A percentile compares a stretch with the other conserved stretches of the same genome.
phyloP scores from a whole-genome alignment of 805 yeast genomes.

The Diddensiella transvaalensis region DNA sequence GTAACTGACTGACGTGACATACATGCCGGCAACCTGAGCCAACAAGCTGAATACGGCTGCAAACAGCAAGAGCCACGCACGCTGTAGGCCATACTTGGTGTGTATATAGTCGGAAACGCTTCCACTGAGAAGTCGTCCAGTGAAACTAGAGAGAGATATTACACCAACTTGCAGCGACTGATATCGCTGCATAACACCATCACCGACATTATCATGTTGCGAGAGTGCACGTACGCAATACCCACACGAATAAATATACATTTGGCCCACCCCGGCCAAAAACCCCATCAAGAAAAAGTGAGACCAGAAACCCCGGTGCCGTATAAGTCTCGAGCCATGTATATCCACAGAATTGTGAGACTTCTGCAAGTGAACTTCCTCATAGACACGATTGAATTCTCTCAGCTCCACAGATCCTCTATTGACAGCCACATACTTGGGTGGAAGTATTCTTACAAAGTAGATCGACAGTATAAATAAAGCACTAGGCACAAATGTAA shows the following conservation, averaged over 20 bases:
- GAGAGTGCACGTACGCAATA: slow-evolving; percentile 55
- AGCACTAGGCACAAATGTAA: slow-evolving; percentile 42
- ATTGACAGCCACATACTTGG: slow-evolving; percentile 8
- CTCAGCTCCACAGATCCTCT: slow-evolving; percentile 11
- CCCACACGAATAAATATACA: slow-evolving; percentile 73
- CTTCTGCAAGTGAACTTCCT: slow-evolving; percentile 1
- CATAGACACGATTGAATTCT: not conserved
- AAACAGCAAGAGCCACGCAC: slow-evolving; percentile 52
- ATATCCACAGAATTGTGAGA: slow-evolving; percentile 5
- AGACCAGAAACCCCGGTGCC: slow-evolving; percentile 21
- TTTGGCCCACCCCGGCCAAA: slow-evolving; percentile 64
- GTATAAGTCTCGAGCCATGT: slow-evolving; percentile 19
- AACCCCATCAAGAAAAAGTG: slow-evolving; percentile 44
- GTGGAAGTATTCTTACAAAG: slow-evolving; percentile 17
- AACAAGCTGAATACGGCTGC: slow-evolving; percentile 47
- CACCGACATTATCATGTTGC: not conserved
- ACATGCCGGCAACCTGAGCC: slow-evolving; percentile 50
- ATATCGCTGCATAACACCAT: slow-evolving; percentile 33
- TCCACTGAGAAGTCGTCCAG: slow-evolving; percentile 65
- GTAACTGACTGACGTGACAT: slow-evolving; percentile 32
- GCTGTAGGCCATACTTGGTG: slow-evolving; percentile 42
- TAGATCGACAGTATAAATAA: slow-evolving; percentile 39
- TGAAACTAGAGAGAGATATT: slow-evolving; percentile 63
- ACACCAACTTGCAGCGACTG: slow-evolving; percentile 73
- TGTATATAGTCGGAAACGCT: slow-evolving; percentile 57